Evolutionary conservation across 257 asterid species (phyloP).

Genomic region (Datura wrightii): DNA sequence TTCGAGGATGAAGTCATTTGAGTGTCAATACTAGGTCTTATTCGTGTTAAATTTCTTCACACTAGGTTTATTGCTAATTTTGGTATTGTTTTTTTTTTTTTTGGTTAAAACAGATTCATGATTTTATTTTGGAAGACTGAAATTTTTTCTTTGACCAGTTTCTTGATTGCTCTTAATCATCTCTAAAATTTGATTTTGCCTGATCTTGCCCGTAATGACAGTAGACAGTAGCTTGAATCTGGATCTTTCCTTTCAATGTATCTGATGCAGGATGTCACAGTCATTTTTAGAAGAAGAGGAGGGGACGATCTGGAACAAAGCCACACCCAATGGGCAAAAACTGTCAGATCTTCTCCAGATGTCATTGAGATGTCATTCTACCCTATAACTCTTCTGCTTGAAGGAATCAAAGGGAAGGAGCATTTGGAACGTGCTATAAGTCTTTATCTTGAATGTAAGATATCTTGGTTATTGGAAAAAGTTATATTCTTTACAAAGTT

Average conservation of each 20-base stretch:
- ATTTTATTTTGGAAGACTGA: background rate
- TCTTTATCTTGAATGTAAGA: slow-evolving; percentile 78
- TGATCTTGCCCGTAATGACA: slow-evolving; percentile 10
- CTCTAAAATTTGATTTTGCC: background rate
- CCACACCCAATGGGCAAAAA: slow-evolving; percentile 76
- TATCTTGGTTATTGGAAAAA: slow-evolving; percentile 4
- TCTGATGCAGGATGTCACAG: slow-evolving; percentile 73
- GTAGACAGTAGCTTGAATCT: background rate
- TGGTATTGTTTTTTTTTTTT: background rate
- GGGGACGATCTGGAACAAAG: slow-evolving; percentile 92
- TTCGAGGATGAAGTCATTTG: background rate
- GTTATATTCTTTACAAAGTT: background rate
- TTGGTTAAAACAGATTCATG: background rate
- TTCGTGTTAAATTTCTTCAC: slow-evolving; percentile 20
- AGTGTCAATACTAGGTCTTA: background rate
- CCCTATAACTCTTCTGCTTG: slow-evolving; percentile 72
- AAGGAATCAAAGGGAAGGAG: slow-evolving; percentile 73
- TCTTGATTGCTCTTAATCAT: slow-evolving; percentile 20
- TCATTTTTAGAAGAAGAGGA: slow-evolving; percentile 86
- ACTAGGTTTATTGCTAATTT: background rate
- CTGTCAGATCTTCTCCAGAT: slow-evolving; percentile 82
- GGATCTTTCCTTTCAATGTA: slow-evolving; percentile 2
- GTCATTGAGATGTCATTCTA: slow-evolving; percentile 85
- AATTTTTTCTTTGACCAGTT: background rate
- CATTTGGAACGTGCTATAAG: slow-evolving; percentile 73